phyloP scores from a whole-genome alignment of 192 early-diverging fungal species.

The Gonapodya prolifera region DNA sequence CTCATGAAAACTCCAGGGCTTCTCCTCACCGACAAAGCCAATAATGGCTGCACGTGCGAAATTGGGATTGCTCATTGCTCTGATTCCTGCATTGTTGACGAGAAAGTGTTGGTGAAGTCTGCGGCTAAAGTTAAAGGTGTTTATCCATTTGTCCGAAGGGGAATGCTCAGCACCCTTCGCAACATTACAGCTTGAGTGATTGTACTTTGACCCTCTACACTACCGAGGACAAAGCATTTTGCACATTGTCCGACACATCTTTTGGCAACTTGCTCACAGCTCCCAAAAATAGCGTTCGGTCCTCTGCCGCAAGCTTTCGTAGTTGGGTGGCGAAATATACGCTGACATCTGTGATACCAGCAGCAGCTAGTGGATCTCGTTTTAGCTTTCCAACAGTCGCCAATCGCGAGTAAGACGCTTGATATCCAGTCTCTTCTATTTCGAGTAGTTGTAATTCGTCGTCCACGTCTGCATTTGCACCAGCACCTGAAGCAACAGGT shows the following conservation, averaged over 20 bases:
- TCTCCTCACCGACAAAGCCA: background rate
- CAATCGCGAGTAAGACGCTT: constrained; percentile 69
- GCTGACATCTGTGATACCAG: background rate
- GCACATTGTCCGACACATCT: background rate
- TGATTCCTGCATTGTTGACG: background rate
- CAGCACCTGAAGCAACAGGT: constrained; percentile 15
- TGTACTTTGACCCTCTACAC: too few relatives aligned
- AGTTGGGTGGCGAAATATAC: background rate
- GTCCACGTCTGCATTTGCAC: constrained; percentile 22
- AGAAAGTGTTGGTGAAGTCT: background rate
- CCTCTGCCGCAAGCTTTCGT: background rate
- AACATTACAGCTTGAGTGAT: too few relatives aligned
- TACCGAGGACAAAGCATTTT: background rate
- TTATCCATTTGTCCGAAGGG: too few relatives aligned
- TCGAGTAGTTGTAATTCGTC: constrained; percentile 55
- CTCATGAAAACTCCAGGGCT: background rate
- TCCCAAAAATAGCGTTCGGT: background rate
- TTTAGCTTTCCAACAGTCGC: constrained; percentile 51
- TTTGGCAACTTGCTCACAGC: background rate
- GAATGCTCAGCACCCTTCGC: too few relatives aligned
- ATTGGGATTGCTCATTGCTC: background rate
- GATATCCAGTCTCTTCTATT: constrained; percentile 71
- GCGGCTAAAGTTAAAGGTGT: too few relatives aligned
- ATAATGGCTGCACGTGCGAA: background rate
- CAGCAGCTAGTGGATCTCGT: constrained; percentile 44